Evolutionary conservation across 139 green algal species (phyloP).

Genomic region (Pleodorina starrii): DNA sequence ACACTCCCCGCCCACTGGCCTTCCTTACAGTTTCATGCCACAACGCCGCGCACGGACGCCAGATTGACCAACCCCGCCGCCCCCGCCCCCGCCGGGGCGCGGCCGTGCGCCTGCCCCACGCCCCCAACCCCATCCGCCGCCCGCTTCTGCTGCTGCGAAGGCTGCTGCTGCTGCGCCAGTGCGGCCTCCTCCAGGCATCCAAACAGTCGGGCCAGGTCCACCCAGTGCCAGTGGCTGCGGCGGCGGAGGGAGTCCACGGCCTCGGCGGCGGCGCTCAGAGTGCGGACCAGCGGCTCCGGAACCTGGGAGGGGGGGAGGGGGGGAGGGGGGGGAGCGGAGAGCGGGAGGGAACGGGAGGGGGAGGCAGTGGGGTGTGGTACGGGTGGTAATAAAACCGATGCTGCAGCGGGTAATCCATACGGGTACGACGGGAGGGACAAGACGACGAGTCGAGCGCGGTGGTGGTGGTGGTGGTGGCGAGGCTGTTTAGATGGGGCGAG

Average conservation of each 20-base stretch:
- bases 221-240: constrained; percentile 78
- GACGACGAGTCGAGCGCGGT: no score
- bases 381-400: no score
- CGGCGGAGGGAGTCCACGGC: constrained; percentile 64
- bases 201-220: constrained; percentile 76
- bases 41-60: background rate
- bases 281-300: constrained; percentile 46
- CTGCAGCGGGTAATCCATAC: no score
- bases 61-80: background rate
- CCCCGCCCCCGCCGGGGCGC: background rate
- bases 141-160: background rate
- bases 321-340: background rate
- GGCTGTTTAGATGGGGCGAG: no score
- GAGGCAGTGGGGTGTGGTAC: no score
- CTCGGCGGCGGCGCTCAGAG: constrained; percentile 64
- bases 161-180: background rate
- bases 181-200: background rate
- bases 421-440: no score
- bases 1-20: background rate
- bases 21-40: background rate
- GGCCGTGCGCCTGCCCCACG: background rate
- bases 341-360: background rate
- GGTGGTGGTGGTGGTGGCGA: no score
- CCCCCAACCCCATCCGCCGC: no score
- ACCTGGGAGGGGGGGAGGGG: background rate